Evolutionary conservation across 495 filamentous ascomycete species (phyloP).

Genomic region (Aspergillus diversus): DNA sequence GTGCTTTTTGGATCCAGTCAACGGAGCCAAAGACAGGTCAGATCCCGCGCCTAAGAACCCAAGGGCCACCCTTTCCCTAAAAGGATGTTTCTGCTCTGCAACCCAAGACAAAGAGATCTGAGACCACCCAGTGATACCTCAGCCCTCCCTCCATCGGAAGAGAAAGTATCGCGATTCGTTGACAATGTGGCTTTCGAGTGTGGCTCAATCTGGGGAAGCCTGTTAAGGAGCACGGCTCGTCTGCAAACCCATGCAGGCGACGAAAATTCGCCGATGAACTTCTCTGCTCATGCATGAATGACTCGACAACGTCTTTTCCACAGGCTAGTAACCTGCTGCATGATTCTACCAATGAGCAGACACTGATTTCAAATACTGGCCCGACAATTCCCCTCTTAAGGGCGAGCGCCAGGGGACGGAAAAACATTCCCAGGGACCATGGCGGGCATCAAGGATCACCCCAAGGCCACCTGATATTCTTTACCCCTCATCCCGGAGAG

Average conservation of each 20-base stretch:
- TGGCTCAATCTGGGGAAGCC: slow-evolving; percentile 25
- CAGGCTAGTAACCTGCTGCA: slow-evolving; percentile 1
- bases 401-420: slow-evolving; percentile 1
- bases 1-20: background rate
- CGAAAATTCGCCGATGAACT: slow-evolving; percentile 16
- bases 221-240: background rate
- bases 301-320: slow-evolving; percentile 13
- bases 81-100: background rate
- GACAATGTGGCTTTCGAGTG: slow-evolving; percentile 14
- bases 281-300: slow-evolving; percentile 5
- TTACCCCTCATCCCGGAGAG: slow-evolving; percentile 15
- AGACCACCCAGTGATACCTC: slow-evolving; percentile 4
- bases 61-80: background rate
- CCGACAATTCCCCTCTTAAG: background rate
- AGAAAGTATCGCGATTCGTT: slow-evolving; percentile 12
- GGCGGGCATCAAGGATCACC: too few species aligned
- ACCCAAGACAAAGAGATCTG: slow-evolving; percentile 4
- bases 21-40: slow-evolving; percentile 6
- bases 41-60: background rate
- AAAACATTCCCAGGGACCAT: slow-evolving; percentile 7
- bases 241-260: slow-evolving; percentile 15
- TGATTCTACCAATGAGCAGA: slow-evolving; percentile 13
- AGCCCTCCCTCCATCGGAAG: slow-evolving; percentile 15
- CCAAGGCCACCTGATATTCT: slow-evolving; percentile 4
- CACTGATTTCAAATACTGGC: slow-evolving; percentile 9